A percentile compares a stretch with the other conserved stretches of the same genome.
Evolutionary conservation across 225 moss, liverwort and hornwort genomes (phyloP).

Genomic region (Straminergon stramineum): DNA sequence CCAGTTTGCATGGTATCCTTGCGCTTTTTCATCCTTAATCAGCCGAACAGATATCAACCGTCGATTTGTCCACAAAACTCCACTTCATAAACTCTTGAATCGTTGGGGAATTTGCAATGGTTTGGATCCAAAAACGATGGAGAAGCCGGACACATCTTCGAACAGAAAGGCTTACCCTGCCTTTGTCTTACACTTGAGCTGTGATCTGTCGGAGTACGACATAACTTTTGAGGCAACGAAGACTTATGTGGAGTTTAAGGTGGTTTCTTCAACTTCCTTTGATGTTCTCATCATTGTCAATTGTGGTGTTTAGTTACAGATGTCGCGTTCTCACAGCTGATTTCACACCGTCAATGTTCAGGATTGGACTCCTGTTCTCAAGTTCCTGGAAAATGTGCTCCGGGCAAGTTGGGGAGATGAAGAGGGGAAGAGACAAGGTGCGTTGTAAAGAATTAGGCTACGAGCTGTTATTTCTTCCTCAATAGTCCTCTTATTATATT

Average conservation of each 20-base stretch:
- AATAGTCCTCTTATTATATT: background rate
- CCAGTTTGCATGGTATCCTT: background rate
- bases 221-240: constrained; percentile 90
- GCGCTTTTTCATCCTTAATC: constrained; percentile 32
- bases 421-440: constrained; percentile 36
- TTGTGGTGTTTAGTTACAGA: background rate
- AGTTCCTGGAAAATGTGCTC: constrained; percentile 48
- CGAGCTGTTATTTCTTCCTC: background rate
- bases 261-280: constrained; percentile 6
- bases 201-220: constrained; percentile 78
- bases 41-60: constrained; percentile 67
- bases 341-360: constrained; percentile 11
- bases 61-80: constrained; percentile 82
- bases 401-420: constrained; percentile 51
- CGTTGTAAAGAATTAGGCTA: background rate
- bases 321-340: background rate
- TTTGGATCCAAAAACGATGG: constrained; percentile 7
- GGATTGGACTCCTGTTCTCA: constrained; percentile 59
- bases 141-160: constrained; percentile 10
- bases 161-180: constrained; percentile 45
- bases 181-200: constrained; percentile 76
- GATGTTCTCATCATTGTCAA: background rate
- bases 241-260: constrained; percentile 94
- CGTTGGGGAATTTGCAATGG: constrained; percentile 36
- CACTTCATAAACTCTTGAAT: constrained; percentile 77